These are phyloP conservation scores for Nannizziopsis arthrosporioides DNA, from an alignment of 2,329 filamentous ascomycete genomes.

Conservation along the genomic window DNA sequence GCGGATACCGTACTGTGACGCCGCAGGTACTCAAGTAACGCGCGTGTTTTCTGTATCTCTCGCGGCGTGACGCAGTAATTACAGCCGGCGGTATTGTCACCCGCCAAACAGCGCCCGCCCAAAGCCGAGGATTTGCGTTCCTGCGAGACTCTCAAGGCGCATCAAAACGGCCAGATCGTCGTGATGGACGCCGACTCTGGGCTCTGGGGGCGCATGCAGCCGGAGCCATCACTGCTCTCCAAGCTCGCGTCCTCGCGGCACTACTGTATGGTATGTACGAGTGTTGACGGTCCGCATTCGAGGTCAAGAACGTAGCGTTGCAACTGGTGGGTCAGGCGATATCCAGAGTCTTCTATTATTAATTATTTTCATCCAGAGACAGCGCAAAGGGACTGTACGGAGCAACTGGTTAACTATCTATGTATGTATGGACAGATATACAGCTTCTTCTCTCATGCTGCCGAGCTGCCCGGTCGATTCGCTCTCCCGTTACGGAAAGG, in stretches of 20 bases:
- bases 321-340: slow-evolving; percentile 8
- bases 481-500: slow-evolving; percentile 2
- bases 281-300: neutral
- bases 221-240: neutral
- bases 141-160: neutral
- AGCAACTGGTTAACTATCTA: no score
- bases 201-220: neutral
- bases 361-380: no score
- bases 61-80: neutral
- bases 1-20: no score
- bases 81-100: neutral
- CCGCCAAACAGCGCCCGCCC: neutral
- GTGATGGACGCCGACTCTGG: neutral
- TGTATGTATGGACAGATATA: no score
- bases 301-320: slow-evolving; percentile 1
- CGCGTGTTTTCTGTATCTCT: neutral
- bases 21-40: no score
- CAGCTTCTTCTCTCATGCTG: neutral
- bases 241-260: no score
- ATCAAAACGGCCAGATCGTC: neutral
- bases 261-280: no score
- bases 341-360: neutral
- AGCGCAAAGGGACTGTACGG: no score
- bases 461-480: neutral
- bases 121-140: neutral